phyloP scores from a whole-genome alignment of 352 stramenopile genomes.

The Blastocystis sp. region DNA sequence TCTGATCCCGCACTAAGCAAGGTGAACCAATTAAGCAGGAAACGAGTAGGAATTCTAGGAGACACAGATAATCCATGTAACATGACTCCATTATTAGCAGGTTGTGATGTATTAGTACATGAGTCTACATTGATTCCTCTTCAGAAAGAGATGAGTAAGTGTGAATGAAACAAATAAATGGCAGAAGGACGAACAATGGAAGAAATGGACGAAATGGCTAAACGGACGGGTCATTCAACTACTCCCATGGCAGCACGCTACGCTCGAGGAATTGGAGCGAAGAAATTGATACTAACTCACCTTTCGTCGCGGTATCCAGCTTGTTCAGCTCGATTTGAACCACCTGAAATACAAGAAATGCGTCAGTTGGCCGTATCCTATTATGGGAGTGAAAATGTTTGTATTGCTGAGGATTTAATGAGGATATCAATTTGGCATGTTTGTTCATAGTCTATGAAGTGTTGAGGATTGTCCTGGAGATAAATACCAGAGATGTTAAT shows the following conservation, averaged over 20 bases:
- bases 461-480: background rate
- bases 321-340: background rate
- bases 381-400: background rate
- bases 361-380: background rate
- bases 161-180: background rate
- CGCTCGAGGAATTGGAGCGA: constrained; percentile 75
- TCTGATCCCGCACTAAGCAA: background rate
- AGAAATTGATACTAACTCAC: constrained; percentile 80
- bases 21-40: background rate
- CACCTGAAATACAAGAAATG: constrained; percentile 23
- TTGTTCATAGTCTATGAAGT: background rate
- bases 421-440: background rate
- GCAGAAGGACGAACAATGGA: constrained; percentile 60
- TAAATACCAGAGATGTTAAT: too few relatives aligned
- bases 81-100: background rate
- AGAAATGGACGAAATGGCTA: constrained; percentile 73
- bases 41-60: constrained; percentile 55
- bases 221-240: constrained; percentile 80
- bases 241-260: constrained; percentile 80
- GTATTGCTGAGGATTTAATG: constrained; percentile 11
- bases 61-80: constrained; percentile 53
- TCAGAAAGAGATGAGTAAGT: background rate
- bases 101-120: constrained; percentile 65
- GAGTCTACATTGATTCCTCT: constrained; percentile 47
- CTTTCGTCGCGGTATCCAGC: constrained; percentile 76